Evolutionary conservation across 2,329 filamentous ascomycete species (phyloP), one percentile per base, ranked within the genome.

Genomic region (Colletotrichum sp.): DNA sequence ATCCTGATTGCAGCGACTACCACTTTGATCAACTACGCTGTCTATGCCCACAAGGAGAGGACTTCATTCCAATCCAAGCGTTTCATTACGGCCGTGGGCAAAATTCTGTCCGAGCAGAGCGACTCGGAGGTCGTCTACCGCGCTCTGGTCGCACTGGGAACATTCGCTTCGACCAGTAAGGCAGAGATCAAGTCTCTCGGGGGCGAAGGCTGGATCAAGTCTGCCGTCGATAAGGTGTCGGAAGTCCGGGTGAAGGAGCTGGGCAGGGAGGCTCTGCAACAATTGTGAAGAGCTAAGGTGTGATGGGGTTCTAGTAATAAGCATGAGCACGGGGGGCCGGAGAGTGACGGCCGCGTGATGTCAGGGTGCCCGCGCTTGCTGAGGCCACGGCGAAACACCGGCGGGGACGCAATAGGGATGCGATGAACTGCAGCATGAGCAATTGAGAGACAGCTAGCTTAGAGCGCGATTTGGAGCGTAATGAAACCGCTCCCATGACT

Each of bases 91-190:
- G 89, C 93, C 7, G 84, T 96, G 1, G 90, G 90, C 2, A 88
- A 89, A 72, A 89, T 96, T 1, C 84, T 98, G 2, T 86, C 88
- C 8, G 89, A 88, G 5, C 93, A 95, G 78, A 92, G 89, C 4
- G 96, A 99, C 80, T 91, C 93, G 0, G 97, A 99, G 82, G 95
- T 95, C 1, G 86, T 97, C 5, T 99, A 96, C 83, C 92, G 97
- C 27, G 92, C 92, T 0, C 88, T 99, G 8, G 95, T 98, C 8
- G 95, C 95, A 0, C 85, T 96, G 1, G 98, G 97, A 1, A 99
- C 96, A 2, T 83, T 98, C 75, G 83, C 95, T 83, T 29, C 94
- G 16, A 89, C 92, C n/a, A 86, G 85, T 2, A 84, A 83, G 67
- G 85, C 85, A 4, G 85, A 86, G 77, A 87, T 85, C 39, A 86